Evolutionary conservation across 768 basidiomycete species (phyloP).

Genomic region (Dendrothele bispora): DNA sequence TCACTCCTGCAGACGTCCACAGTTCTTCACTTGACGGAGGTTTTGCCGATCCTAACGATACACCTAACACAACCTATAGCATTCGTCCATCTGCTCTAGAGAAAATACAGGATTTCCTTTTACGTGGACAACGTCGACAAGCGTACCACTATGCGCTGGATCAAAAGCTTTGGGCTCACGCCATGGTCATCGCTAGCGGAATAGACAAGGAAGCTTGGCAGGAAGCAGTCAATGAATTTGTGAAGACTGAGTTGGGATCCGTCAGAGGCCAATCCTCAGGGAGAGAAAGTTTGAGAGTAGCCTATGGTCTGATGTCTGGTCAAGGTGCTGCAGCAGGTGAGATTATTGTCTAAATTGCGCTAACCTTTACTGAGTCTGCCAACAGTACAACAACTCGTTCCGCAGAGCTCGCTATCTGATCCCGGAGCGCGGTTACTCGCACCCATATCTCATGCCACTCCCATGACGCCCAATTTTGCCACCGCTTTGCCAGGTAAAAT

Average conservation of each 20-base stretch:
- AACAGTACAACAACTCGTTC: conserved; percentile 74
- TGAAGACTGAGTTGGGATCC: conserved; percentile 68
- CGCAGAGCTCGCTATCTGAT: conserved; percentile 52
- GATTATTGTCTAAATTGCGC: conserved; percentile 18
- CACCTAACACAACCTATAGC: conserved; percentile 55
- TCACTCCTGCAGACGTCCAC: conserved; percentile 32
- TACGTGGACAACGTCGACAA: conserved; percentile 81
- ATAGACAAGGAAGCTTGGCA: conserved; percentile 94
- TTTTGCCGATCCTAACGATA: conserved; percentile 36
- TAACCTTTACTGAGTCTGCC: conserved; percentile 6
- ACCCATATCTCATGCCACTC: conserved; percentile 43
- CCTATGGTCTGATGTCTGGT: conserved; percentile 83
- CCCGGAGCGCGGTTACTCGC: conserved; percentile 36
- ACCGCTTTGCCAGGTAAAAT: conserved; percentile 44
- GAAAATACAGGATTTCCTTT: conserved; percentile 75
- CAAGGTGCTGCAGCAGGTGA: conserved; percentile 76
- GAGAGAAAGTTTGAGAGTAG: conserved; percentile 72
- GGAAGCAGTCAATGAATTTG: conserved; percentile 84
- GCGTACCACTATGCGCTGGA: conserved; percentile 90
- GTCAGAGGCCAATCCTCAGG: conserved; percentile 39
- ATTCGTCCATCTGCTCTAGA: conserved; percentile 67
- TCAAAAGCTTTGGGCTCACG: conserved; percentile 92
- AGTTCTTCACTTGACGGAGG: conserved; percentile 22
- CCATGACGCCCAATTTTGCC: conserved; percentile 65
- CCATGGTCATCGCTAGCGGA: conserved; percentile 90